Percentiles rank a stretch among this genome's conserved stretches.
These are phyloP conservation scores for Protomyces inundatus DNA, from an alignment of 1,139 yeast species.

Conservation along the genomic window DNA sequence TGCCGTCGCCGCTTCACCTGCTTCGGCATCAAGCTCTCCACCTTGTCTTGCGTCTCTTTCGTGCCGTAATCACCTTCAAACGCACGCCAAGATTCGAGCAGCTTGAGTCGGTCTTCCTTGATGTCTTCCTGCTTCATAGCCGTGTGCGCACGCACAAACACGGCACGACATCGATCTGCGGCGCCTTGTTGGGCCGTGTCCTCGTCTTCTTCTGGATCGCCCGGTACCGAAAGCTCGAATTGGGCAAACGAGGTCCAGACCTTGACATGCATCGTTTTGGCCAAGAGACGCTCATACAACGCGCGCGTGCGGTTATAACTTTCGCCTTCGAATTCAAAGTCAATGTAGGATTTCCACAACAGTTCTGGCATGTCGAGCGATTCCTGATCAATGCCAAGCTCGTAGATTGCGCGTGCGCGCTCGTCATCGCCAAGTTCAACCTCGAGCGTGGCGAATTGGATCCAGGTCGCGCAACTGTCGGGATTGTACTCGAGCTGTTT, in stretches of 20 bases:
- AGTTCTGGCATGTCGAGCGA: conserved; percentile 38
- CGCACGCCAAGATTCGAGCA: conserved; percentile 59
- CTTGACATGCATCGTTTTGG: conserved; percentile 41
- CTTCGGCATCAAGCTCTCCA: conserved; percentile 53
- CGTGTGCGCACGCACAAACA: conserved; percentile 54
- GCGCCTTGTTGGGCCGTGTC: conserved; percentile 51
- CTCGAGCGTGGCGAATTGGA: conserved; percentile 65
- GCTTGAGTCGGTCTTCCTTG: conserved; percentile 48
- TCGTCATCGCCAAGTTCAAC: conserved; percentile 61
- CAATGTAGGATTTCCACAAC: conserved; percentile 52
- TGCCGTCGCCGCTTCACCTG: conserved; percentile 48
- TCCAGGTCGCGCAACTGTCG: conserved; percentile 46
- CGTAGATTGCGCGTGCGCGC: conserved; percentile 59
- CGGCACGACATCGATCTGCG: conserved; percentile 37
- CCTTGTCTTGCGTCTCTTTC: conserved; percentile 39
- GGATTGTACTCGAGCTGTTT: conserved; percentile 58
- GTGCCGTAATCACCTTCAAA: conserved; percentile 67
- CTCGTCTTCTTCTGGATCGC: conserved; percentile 39
- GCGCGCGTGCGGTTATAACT: conserved; percentile 55
- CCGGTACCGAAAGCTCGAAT: conserved; percentile 54
- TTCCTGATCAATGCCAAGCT: conserved; percentile 43
- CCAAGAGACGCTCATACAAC: conserved; percentile 47
- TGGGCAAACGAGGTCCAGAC: conserved; percentile 52
- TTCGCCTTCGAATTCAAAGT: conserved; percentile 55
- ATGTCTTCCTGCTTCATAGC: conserved; percentile 43